Conservation (phyloP, 768 basidiomycete genomes). For the Termitomyces eurrhizus region DNA sequence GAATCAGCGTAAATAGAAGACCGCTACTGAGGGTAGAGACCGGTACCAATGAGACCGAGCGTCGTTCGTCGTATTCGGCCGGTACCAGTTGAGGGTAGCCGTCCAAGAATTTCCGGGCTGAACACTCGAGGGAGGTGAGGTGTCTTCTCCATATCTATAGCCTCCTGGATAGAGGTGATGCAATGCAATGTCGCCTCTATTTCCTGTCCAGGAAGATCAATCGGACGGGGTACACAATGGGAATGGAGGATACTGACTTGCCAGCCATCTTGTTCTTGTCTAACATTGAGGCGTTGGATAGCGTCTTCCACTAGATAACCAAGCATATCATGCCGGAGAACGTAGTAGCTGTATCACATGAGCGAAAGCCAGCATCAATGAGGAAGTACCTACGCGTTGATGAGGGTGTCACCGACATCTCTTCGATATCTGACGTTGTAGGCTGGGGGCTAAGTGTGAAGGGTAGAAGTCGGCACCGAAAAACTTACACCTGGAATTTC, state of each 20-base stretch:
- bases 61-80: slow-evolving; percentile 70
- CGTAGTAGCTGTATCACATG: slow-evolving; percentile 60
- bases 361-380: neutral
- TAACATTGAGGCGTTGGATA: slow-evolving; percentile 44
- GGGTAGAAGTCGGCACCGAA: neutral
- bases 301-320: slow-evolving; percentile 64
- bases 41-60: slow-evolving; percentile 69
- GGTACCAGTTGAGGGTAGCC: slow-evolving; percentile 60
- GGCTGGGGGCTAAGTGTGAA: neutral
- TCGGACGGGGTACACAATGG: neutral
- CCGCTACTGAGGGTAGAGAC: neutral
- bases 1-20: neutral
- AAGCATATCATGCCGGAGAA: slow-evolving; percentile 82
- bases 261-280: slow-evolving; percentile 54
- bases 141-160: slow-evolving; percentile 52
- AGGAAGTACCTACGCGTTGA: slow-evolving; percentile 66
- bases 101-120: slow-evolving; percentile 64
- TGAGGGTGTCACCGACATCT: slow-evolving; percentile 83
- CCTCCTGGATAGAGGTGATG: slow-evolving; percentile 84
- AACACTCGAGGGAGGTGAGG: slow-evolving; percentile 65
- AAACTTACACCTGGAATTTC: slow-evolving; percentile 70
- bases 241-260: slow-evolving; percentile 46
- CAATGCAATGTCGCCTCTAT: slow-evolving; percentile 87
- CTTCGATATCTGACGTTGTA: slow-evolving; percentile 62
- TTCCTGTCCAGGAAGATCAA: slow-evolving; percentile 41